phyloP scores from a whole-genome alignment of 129 eudicot genomes.

The Flaveria sonorensis region DNA sequence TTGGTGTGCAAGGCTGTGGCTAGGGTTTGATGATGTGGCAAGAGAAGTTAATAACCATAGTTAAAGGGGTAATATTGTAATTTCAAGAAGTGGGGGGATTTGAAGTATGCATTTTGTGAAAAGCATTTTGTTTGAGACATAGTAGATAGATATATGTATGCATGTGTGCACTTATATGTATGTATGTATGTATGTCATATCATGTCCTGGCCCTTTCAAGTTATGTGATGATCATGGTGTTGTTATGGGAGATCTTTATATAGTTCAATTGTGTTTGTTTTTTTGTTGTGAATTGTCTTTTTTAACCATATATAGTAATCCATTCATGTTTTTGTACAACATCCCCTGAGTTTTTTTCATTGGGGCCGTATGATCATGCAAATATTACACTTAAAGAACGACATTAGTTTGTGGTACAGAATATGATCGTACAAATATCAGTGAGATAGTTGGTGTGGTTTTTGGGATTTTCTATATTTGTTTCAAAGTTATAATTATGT shows the following conservation, averaged over 20 bases:
- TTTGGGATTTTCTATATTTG: neutral
- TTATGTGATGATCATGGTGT: constrained; percentile 36
- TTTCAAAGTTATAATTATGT: neutral
- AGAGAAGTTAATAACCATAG: constrained; percentile 17
- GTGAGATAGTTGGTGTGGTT: neutral
- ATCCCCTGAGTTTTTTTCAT: neutral
- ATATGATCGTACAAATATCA: constrained; percentile 14
- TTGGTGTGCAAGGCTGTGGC: constrained; percentile 81
- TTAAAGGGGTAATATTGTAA: constrained; percentile 32
- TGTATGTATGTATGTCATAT: constrained; percentile 30
- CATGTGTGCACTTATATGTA: constrained; percentile 31
- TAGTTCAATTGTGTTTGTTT: constrained; percentile 36
- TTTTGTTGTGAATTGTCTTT: constrained; percentile 6
- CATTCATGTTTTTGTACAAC: constrained; percentile 7
- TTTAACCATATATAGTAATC: constrained; percentile 18
- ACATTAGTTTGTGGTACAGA: constrained; percentile 4
- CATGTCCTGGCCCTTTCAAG: constrained; percentile 31
- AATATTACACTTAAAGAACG: constrained; percentile 4
- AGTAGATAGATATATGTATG: constrained; percentile 21
- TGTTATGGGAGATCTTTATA: constrained; percentile 48
- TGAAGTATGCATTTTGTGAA: constrained; percentile 32
- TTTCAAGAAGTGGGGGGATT: constrained; percentile 8
- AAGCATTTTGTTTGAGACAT: constrained; percentile 35
- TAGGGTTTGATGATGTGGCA: constrained; percentile 52
- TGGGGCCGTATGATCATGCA: neutral